phyloP scores from a whole-genome alignment of 306 rosid species.

The Herpetospermum pedunculosum region DNA sequence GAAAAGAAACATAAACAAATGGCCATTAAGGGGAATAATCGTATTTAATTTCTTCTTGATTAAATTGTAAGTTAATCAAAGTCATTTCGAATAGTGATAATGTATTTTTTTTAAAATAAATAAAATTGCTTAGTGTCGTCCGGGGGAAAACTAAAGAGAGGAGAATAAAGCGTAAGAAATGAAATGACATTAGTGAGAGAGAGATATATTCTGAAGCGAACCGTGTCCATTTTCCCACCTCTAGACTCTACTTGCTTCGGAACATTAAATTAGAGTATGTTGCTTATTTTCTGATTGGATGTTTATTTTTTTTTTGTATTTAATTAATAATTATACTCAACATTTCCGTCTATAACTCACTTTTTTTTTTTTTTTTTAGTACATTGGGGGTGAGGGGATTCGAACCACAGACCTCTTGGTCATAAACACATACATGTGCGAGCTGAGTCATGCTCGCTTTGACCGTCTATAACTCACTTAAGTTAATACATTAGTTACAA shows the following conservation, averaged over 20 bases:
- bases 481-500: too few species aligned
- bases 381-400: too few species aligned
- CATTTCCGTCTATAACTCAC: too few species aligned
- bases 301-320: background rate
- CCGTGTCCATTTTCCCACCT: constrained; percentile 4
- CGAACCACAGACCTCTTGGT: too few species aligned
- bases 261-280: background rate
- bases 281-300: background rate
- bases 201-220: background rate
- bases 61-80: background rate
- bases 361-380: too few species aligned
- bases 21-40: background rate
- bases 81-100: background rate
- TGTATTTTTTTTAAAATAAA: background rate
- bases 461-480: too few species aligned
- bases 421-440: too few species aligned
- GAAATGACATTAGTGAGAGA: background rate
- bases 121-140: background rate
- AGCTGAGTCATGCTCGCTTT: too few species aligned
- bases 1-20: background rate
- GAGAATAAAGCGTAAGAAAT: constrained; percentile 5
- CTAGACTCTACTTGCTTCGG: background rate
- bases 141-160: background rate
- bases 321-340: background rate
- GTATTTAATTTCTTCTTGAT: background rate